phyloP scores from a whole-genome alignment of 2,329 filamentous ascomycete genomes.

The Monilinia fructicola region DNA sequence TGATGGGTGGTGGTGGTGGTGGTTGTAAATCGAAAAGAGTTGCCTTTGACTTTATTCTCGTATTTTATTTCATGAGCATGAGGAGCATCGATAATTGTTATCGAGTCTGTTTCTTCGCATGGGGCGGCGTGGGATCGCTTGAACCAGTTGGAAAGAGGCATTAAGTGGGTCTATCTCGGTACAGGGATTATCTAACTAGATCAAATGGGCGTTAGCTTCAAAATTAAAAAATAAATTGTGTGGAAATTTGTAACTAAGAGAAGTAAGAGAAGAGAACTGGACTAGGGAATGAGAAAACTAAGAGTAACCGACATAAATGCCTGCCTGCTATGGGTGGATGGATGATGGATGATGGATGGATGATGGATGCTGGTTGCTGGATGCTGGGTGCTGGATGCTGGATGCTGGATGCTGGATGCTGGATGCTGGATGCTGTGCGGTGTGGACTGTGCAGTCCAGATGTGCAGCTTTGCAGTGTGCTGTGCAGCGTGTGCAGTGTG shows the following conservation, averaged over 20 bases:
- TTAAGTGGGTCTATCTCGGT: background rate
- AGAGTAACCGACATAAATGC: background rate
- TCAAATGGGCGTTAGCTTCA: background rate
- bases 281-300: background rate
- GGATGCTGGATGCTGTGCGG: background rate
- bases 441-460: background rate
- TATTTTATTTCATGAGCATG: background rate
- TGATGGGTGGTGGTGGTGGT: background rate
- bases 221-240: background rate
- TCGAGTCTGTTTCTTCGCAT: slow-evolving; percentile 16
- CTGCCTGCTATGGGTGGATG: background rate
- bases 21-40: slow-evolving; percentile 12
- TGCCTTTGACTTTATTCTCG: background rate
- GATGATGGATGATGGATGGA: background rate
- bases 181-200: background rate
- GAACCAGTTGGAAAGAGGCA: slow-evolving; percentile 21
- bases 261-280: too few relatives aligned
- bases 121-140: slow-evolving; percentile 18
- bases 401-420: background rate
- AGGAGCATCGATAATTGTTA: slow-evolving; percentile 11
- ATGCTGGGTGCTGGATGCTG: background rate
- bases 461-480: too few relatives aligned
- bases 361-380: background rate
- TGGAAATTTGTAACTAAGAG: background rate
- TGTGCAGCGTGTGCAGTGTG: background rate